Base-by-base conservation (phyloP, 2,329 filamentous ascomycete species). In the Paraphaeosphaeria minitans region DNA sequence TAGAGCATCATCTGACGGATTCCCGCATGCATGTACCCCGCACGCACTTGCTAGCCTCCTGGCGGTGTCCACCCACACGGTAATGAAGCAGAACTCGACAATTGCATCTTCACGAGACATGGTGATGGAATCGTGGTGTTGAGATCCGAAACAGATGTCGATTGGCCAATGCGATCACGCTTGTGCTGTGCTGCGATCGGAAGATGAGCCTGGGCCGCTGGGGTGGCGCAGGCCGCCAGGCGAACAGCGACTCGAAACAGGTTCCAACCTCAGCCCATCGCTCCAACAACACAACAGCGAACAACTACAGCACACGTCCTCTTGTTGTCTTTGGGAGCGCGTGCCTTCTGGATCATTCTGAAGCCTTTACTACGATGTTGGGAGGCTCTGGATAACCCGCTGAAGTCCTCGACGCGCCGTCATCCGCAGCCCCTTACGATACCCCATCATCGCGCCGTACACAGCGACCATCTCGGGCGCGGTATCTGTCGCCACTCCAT, bases 71-170 rank as follows among this genome's bases (percentile, higher is more conserved):
- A 41, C 13, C 35, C 21, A 35, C 35, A 7, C 14, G n/a, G 9
- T 24, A n/a, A 16, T 14, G 6, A 27, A 35, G 16, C 33, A 27
- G 10, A 22, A 9, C 4, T 14, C 22, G 4, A 42, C 9, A 37
- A 29, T 29, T 29, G 49, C 21, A 22, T 8, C 4, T 1, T 14
- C 27, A 9, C 22, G 35, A 31, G 24, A 53, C 39, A 42, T 35
- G n/a, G 21, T 19, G 41, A 45, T 53, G 12, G 16, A 53, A 21
- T 27, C 37, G 51, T 53, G 41, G 51, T 53, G 51, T 53, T 53
- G 51, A 46, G 22, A 4, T 53, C 10, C 2, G n/a, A 14, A 19
- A n/a, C 8, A 29, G 3, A 24, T 14, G 27, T 22, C 31, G 27
- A 43, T 43, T 31, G 50, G 16, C 50, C 39, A 33, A 45, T 53